Conservation (phyloP, 305 asterid genomes). For the Rubia peregrina region DNA sequence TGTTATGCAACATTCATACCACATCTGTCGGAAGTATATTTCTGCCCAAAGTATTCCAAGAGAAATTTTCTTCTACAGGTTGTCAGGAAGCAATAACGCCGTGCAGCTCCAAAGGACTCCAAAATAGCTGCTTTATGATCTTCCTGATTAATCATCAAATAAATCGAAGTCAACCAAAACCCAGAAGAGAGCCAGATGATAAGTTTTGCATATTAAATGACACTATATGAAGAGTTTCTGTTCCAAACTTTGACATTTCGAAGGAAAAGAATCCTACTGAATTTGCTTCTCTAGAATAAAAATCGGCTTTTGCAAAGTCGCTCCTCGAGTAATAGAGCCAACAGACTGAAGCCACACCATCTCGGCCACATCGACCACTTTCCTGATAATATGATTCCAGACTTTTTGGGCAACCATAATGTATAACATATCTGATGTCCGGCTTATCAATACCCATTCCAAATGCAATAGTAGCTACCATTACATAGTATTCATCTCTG, state of each 20-base stretch:
- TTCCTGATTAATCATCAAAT: conserved; percentile 41
- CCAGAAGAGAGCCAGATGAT: background rate
- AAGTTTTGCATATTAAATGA: conserved; percentile 8
- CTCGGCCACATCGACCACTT: conserved; percentile 98
- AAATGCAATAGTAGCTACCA: conserved; percentile 96
- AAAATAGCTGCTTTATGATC: conserved; percentile 72
- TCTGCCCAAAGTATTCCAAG: conserved; percentile 83
- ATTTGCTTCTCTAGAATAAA: conserved; percentile 71
- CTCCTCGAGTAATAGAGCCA: conserved; percentile 75
- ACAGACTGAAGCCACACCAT: conserved; percentile 87
- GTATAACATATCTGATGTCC: conserved; percentile 80
- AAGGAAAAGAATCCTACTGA: conserved; percentile 43
- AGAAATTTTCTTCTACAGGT: conserved; percentile 88
- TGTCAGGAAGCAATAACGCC: conserved; percentile 70
- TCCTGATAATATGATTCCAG: conserved; percentile 97
- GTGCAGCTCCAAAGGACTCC: conserved; percentile 77
- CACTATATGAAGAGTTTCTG: background rate
- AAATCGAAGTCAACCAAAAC: conserved; percentile 1
- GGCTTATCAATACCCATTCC: conserved; percentile 99
- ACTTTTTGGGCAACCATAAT: conserved; percentile 97
- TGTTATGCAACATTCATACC: conserved; percentile 38
- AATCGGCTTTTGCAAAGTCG: conserved; percentile 76
- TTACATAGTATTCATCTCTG: conserved; percentile 85
- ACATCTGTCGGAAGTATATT: conserved; percentile 41
- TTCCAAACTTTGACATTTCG: conserved; percentile 20